phyloP scores from a whole-genome alignment of 768 basidiomycete genomes.

The Tulasnella sp. region DNA sequence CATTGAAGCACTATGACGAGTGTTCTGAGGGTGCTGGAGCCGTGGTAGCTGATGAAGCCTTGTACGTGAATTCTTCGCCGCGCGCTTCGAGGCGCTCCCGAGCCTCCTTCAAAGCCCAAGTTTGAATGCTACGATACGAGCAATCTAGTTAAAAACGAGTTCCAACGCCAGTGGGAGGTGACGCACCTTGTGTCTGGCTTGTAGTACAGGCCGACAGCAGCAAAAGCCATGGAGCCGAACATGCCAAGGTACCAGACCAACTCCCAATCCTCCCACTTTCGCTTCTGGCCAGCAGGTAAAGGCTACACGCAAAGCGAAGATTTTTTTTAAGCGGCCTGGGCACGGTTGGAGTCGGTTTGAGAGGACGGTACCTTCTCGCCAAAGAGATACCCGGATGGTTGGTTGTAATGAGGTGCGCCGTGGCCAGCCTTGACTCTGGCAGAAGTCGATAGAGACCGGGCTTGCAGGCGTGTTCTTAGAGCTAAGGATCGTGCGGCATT shows the following conservation, averaged over 20 bases:
- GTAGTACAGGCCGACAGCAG: constrained; percentile 71
- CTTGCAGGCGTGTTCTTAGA: neutral
- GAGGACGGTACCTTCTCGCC: constrained; percentile 67
- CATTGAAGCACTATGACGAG: constrained; percentile 1
- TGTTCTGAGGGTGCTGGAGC: constrained; percentile 12
- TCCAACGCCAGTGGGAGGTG: neutral
- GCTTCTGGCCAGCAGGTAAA: constrained; percentile 68
- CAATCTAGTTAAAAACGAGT: neutral
- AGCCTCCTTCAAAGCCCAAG: constrained; percentile 87
- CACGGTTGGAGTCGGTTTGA: neutral
- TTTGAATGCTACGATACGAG: constrained; percentile 58
- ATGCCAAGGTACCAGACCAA: constrained; percentile 83
- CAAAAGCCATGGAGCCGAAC: constrained; percentile 78
- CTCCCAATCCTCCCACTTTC: constrained; percentile 88
- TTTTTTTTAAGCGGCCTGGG: neutral
- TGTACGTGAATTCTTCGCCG: constrained; percentile 84
- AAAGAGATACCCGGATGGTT: constrained; percentile 80
- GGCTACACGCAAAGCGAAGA: constrained; percentile 41
- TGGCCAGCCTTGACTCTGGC: neutral
- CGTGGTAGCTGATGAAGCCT: constrained; percentile 39
- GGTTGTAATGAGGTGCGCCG: constrained; percentile 77
- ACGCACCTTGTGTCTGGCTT: constrained; percentile 88
- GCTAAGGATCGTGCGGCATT: neutral
- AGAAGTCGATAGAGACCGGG: neutral
- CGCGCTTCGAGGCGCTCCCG: constrained; percentile 85